Evolutionary conservation across 2,329 filamentous ascomycete species (phyloP), one percentile per base, ranked within the genome.

Genomic region (Tetracladium maxilliforme): DNA sequence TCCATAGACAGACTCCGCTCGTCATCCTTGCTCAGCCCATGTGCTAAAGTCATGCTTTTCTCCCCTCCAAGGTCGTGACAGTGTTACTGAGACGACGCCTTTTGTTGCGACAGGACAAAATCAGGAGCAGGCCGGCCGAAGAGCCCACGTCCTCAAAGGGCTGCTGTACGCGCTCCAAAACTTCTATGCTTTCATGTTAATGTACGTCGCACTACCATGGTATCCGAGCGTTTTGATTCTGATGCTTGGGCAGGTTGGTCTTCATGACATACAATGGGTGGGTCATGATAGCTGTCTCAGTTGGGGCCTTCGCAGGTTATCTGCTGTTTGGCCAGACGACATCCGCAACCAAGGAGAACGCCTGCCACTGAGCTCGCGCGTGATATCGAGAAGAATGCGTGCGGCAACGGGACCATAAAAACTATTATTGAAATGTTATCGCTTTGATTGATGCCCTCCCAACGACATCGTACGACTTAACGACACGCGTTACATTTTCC

Each of bases 251-350:
- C 31, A 95, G 87, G 90, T 63, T 98, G 32, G 56, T 98, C 13
- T 98, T 98, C 54, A 98, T 98, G 90, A 98, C 90, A n/a, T 98
- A 98, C 56, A 98, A 98, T 43, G 90, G 90, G 29, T 92, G 81
- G 75, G 74, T 98, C 38, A 98, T 98, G 90, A 53, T 92, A 37
- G 70, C 87, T 4, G 86, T 95, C 10, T 79, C 79, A 1, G 58
- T 92, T 7, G 90, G 90, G 10, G 86, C 87, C 0, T 92, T 92
- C 37, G 51, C 92, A 22, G 90, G 90, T 21, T 94, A 92, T 46
- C 47, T 93, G 31, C 41, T 77, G 22, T 98, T 94, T 54, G 78
- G 81, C 10, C 66, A 70, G 28, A 59, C 62, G 27, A 71, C 72
- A 2, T 64, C 71, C 26, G 68, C 76, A 6, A 75, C 75, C 15